Evolutionary conservation across 441 rosid genomes (phyloP).

Genomic region (Metrosideros polymorpha): DNA sequence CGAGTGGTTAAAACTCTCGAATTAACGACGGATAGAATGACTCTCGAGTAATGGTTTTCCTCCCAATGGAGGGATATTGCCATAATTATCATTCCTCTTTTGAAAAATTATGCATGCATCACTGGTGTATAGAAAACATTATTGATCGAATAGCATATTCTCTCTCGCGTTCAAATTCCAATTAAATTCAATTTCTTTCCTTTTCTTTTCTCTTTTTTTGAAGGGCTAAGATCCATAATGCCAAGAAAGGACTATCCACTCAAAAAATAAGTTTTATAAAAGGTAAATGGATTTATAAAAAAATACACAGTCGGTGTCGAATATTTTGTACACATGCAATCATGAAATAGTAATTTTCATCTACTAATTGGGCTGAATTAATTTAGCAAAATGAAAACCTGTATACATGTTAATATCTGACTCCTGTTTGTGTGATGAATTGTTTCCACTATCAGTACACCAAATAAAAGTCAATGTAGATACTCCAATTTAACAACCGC

Average conservation of each 20-base stretch:
- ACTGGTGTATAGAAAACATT: background rate
- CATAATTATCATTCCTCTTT: too few species aligned
- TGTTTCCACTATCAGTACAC: background rate
- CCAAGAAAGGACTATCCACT: background rate
- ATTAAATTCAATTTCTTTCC: background rate
- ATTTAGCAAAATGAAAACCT: background rate
- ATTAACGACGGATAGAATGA: background rate
- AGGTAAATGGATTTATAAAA: background rate
- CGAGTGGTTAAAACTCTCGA: too few species aligned
- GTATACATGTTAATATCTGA: background rate
- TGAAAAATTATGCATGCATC: background rate
- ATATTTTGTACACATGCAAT: background rate
- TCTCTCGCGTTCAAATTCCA: background rate
- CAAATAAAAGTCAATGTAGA: background rate
- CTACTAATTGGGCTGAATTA: background rate
- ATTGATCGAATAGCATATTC: background rate
- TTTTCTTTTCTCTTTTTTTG: background rate
- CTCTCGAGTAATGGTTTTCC: background rate
- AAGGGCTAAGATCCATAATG: background rate
- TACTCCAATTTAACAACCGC: background rate
- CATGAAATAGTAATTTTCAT: background rate
- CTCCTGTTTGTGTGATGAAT: rapidly evolving
- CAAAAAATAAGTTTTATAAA: background rate
- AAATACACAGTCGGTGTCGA: background rate
- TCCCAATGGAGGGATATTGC: too few species aligned